Evolutionary conservation across 805 yeast species (phyloP).

Genomic region (Kluyveromyces siamensis): DNA sequence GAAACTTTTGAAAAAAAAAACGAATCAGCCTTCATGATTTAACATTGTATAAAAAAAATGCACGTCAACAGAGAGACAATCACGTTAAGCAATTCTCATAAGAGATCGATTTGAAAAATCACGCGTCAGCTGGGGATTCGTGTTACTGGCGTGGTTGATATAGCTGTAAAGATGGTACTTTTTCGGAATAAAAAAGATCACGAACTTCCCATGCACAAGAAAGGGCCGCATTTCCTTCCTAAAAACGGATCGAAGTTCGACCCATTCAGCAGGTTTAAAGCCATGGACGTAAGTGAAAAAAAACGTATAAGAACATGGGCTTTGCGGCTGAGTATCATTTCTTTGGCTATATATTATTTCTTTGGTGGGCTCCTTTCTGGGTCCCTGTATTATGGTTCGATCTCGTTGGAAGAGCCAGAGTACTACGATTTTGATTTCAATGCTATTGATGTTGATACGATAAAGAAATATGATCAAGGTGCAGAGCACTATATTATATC

Average conservation of each 20-base stretch:
- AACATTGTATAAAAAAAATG: neutral
- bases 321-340: neutral
- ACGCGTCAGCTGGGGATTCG: neutral
- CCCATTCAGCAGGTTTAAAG: neutral
- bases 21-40: neutral
- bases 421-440: slow-evolving; percentile 29
- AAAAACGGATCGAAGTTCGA: neutral
- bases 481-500: slow-evolving; percentile 30
- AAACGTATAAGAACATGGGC: neutral
- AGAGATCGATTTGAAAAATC: neutral
- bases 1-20: neutral
- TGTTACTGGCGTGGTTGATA: neutral
- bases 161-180: neutral
- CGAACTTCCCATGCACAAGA: neutral
- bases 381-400: slow-evolving; percentile 8
- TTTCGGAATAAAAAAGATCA: neutral
- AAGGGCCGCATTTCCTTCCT: neutral
- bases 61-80: too few relatives aligned
- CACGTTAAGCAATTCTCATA: too few relatives aligned
- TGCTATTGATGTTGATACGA: slow-evolving; percentile 24
- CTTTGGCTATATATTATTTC: too few relatives aligned
- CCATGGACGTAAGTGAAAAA: neutral
- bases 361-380: neutral
- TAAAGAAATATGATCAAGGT: slow-evolving; percentile 32
- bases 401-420: slow-evolving; percentile 20